Percentiles rank a stretch among this genome's conserved stretches.
Conservation (phyloP, 345 rosid genomes). For the Combretum micranthum region DNA sequence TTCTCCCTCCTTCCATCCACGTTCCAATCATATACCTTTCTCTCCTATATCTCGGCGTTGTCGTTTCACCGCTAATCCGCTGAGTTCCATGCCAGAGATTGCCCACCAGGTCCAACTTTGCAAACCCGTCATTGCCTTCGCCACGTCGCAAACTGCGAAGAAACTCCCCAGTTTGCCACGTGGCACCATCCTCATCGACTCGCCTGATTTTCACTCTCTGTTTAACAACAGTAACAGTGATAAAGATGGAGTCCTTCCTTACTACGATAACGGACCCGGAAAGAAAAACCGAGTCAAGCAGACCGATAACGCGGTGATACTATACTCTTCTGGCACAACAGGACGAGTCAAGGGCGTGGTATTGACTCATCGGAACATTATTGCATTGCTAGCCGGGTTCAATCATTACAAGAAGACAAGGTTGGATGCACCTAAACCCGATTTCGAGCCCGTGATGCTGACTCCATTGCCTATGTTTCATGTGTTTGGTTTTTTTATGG, state of each 20-base stretch:
- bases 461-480: constrained; percentile 42
- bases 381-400: constrained; percentile 47
- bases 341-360: constrained; percentile 67
- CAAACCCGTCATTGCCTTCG: constrained; percentile 64
- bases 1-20: constrained; percentile 51
- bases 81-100: constrained; percentile 47
- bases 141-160: constrained; percentile 39
- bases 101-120: constrained; percentile 47
- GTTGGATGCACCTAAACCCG: constrained; percentile 9
- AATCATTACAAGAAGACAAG: constrained; percentile 10
- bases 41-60: constrained; percentile 61
- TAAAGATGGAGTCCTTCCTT: not conserved
- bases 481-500: constrained; percentile 37
- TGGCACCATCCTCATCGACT: constrained; percentile 52
- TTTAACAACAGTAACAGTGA: not conserved
- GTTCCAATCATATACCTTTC: constrained; percentile 67
- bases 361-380: constrained; percentile 63
- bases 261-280: not conserved
- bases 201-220: constrained; percentile 61
- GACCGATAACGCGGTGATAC: constrained; percentile 57
- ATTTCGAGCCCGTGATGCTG: constrained; percentile 36
- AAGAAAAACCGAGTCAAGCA: constrained; percentile 29
- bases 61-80: constrained; percentile 73
- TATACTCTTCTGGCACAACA: constrained; percentile 80
- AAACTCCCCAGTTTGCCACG: constrained; percentile 33